Evolutionary conservation across 1,284 basidiomycete species (phyloP).

Genomic region (Tilletia caries): DNA sequence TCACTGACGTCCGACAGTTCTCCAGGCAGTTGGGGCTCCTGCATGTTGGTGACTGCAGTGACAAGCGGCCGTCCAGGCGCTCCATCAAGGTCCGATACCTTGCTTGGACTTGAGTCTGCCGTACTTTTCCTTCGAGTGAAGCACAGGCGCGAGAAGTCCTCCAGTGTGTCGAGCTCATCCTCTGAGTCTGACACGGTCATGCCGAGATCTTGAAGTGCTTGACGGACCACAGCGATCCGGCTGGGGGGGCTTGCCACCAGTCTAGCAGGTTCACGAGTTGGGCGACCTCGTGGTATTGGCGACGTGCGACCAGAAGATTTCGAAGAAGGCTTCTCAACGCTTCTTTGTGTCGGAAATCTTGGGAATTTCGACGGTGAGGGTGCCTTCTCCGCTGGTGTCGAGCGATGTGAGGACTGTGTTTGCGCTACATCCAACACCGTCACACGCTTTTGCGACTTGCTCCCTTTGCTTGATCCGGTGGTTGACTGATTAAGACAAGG

Average conservation of each 20-base stretch:
- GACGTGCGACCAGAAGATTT: neutral
- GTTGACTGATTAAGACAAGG: neutral
- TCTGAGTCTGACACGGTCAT: neutral
- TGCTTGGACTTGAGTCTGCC: neutral
- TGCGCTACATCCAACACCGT: too few relatives aligned
- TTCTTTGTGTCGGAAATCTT: neutral
- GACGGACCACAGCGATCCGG: neutral
- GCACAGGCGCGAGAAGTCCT: too few relatives aligned
- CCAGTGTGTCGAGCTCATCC: neutral
- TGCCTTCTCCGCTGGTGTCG: too few relatives aligned
- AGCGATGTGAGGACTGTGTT: too few relatives aligned
- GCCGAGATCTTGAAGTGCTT: neutral
- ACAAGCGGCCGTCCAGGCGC: neutral
- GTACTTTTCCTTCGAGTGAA: neutral
- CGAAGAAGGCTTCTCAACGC: neutral
- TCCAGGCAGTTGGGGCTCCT: slow-evolving; percentile 1
- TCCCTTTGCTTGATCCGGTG: neutral
- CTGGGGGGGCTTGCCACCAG: neutral
- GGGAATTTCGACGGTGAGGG: too few relatives aligned
- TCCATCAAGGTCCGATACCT: neutral
- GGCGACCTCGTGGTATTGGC: neutral
- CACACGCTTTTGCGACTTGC: too few relatives aligned
- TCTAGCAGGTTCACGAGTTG: neutral
- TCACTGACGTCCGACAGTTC: slow-evolving; percentile 4
- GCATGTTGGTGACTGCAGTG: neutral